Conservation (phyloP, 1,284 basidiomycete genomes). For the Leccinum pachyderme region DNA sequence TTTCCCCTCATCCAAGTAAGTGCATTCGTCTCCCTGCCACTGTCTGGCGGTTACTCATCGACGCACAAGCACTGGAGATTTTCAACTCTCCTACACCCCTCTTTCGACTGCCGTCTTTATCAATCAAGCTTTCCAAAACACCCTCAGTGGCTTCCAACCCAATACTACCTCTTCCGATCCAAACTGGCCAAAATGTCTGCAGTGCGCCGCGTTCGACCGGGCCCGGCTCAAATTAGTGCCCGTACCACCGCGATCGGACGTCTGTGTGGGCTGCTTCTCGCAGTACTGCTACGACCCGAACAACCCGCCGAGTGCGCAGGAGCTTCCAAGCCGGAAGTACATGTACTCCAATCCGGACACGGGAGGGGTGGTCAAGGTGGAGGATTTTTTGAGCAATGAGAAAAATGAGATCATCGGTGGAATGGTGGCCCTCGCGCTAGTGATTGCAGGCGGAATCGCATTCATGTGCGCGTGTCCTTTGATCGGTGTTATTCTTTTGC, state of each 20-base stretch:
- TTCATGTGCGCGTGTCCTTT: slow-evolving; percentile 29
- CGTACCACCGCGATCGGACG: slow-evolving; percentile 19
- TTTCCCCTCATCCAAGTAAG: slow-evolving; percentile 59
- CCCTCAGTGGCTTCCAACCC: slow-evolving; percentile 55
- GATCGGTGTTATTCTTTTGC: not conserved
- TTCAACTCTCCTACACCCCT: slow-evolving; percentile 48
- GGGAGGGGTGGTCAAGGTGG: slow-evolving; percentile 21
- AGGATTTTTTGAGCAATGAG: slow-evolving; percentile 20
- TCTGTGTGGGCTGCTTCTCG: slow-evolving; percentile 31
- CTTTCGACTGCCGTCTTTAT: slow-evolving; percentile 49
- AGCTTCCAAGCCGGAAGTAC: slow-evolving; percentile 18
- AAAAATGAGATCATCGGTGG: slow-evolving; percentile 27
- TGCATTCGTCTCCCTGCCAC: not conserved
- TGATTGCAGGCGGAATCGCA: slow-evolving; percentile 19
- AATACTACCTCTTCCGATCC: slow-evolving; percentile 37
- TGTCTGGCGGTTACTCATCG: slow-evolving; percentile 1
- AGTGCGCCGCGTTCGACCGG: slow-evolving; percentile 44
- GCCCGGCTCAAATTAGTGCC: slow-evolving; percentile 31
- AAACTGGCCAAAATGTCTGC: slow-evolving; percentile 41
- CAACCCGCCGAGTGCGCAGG: slow-evolving; percentile 25
- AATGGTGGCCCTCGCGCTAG: slow-evolving; percentile 10
- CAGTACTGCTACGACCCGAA: slow-evolving; percentile 37
- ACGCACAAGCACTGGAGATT: slow-evolving; percentile 40
- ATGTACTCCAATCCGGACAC: slow-evolving; percentile 28
- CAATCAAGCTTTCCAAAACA: slow-evolving; percentile 51